Percentiles rank a stretch among this genome's conserved stretches.
Evolutionary conservation across 2,329 filamentous ascomycete genomes (phyloP).

Genomic region (Botrytis pseudocinerea): DNA sequence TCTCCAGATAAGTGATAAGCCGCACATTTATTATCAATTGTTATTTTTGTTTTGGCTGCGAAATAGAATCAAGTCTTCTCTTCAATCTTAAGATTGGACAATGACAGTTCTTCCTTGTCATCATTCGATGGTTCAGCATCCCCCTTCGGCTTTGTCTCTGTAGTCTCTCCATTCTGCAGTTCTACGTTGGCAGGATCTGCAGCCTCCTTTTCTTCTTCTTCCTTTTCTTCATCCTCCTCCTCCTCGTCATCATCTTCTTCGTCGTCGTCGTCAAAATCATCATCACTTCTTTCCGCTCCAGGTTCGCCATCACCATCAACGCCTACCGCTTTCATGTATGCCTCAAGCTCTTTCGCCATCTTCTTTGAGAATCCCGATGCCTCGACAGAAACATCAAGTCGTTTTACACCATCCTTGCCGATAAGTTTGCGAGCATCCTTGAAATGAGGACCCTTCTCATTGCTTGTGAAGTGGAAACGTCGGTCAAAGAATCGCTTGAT

Average conservation of each 20-base stretch:
- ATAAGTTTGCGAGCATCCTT: constrained; percentile 76
- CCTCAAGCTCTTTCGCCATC: constrained; percentile 91
- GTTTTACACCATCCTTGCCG: constrained; percentile 61
- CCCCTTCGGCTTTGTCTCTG: not conserved
- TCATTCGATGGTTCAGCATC: not conserved
- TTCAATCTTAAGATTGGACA: constrained; percentile 34
- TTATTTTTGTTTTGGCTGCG: constrained; percentile 1
- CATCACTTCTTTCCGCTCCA: constrained; percentile 37
- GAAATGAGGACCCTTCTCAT: constrained; percentile 82
- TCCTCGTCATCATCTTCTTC: constrained; percentile 42
- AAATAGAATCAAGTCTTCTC: constrained; percentile 37
- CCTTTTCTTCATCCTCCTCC: constrained; percentile 38
- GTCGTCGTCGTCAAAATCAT: constrained; percentile 43
- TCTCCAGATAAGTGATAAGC: not conserved
- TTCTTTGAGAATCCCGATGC: constrained; percentile 96
- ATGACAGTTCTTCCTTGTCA: constrained; percentile 25
- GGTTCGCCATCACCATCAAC: constrained; percentile 49
- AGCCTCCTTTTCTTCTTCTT: constrained; percentile 38
- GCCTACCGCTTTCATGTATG: constrained; percentile 76
- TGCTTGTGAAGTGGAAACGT: constrained; percentile 82
- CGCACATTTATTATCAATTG: not conserved
- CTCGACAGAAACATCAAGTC: constrained; percentile 85
- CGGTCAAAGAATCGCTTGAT: constrained; percentile 92
- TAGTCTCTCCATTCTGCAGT: not conserved
- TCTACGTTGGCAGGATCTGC: not conserved